These are phyloP conservation scores for Ceratocystis huliohia DNA, from an alignment of 2,329 filamentous ascomycete genomes.

Conservation along the genomic window DNA sequence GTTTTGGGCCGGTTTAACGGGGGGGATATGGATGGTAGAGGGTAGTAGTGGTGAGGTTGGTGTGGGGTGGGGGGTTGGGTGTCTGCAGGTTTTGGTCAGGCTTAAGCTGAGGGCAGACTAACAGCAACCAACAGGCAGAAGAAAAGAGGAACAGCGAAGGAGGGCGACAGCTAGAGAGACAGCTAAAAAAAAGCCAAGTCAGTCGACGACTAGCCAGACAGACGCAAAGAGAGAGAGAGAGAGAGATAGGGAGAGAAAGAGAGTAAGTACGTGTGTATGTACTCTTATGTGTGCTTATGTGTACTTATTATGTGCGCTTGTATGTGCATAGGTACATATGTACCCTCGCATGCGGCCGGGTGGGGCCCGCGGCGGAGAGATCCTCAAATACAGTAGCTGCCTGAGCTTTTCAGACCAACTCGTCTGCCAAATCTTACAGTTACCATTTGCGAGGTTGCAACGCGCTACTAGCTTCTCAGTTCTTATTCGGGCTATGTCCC, in stretches of 20 bases:
- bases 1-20: too few relatives aligned
- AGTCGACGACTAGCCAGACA: too few relatives aligned
- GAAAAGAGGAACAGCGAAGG: neutral
- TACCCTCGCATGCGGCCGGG: neutral
- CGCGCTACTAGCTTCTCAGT: neutral
- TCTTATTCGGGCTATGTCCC: neutral
- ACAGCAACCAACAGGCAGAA: neutral
- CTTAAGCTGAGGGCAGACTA: too few relatives aligned
- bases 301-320: neutral
- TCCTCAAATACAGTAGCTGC: neutral
- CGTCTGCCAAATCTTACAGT: neutral
- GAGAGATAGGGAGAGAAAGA: neutral
- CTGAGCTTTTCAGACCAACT: slow-evolving; percentile 2
- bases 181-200: too few relatives aligned
- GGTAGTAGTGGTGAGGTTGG: too few relatives aligned
- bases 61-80: too few relatives aligned
- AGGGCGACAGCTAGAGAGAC: neutral
- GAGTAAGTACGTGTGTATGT: neutral
- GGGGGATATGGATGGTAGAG: too few relatives aligned
- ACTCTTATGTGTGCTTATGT: neutral
- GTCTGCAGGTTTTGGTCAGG: too few relatives aligned
- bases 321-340: neutral
- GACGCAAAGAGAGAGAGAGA: neutral
- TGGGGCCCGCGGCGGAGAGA: neutral
- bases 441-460: neutral